These are phyloP conservation scores for Proliferodiscus dingleyae DNA, from an alignment of 2,329 filamentous ascomycete genomes.

Conservation along the genomic window DNA sequence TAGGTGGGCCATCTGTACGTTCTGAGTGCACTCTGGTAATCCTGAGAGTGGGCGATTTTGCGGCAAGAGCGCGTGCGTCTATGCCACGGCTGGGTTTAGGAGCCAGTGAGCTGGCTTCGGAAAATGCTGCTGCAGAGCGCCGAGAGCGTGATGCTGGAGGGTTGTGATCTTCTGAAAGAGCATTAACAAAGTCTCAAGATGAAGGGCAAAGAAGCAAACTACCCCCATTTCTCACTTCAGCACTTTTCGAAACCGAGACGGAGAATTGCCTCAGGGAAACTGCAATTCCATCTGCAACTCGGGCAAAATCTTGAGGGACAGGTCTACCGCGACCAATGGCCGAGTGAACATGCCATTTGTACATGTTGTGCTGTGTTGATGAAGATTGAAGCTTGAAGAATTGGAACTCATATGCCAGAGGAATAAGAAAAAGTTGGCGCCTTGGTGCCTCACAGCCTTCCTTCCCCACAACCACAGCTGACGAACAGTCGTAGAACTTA, in stretches of 20 bases:
- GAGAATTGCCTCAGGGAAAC: constrained; percentile 31
- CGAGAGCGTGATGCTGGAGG: constrained; percentile 14
- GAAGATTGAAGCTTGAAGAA: constrained; percentile 1
- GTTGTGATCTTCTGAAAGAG: background rate
- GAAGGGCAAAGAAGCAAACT: constrained; percentile 6
- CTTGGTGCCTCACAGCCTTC: constrained; percentile 17
- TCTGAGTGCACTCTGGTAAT: background rate
- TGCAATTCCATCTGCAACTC: constrained; percentile 30
- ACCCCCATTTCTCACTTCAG: constrained; percentile 15
- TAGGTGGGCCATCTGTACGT: background rate
- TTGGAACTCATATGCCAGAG: constrained; percentile 2
- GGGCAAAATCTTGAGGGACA: constrained; percentile 22
- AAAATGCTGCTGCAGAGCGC: constrained; percentile 21
- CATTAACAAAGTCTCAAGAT: background rate
- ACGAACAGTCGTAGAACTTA: too few relatives aligned
- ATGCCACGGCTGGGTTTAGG: constrained; percentile 24
- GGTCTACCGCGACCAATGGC: constrained; percentile 29
- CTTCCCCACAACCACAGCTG: background rate
- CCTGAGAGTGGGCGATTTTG: constrained; percentile 22
- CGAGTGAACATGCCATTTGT: constrained; percentile 33
- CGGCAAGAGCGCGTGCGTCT: constrained; percentile 31
- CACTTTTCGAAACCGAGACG: constrained; percentile 22
- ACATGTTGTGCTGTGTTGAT: constrained; percentile 27
- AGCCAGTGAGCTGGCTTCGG: constrained; percentile 26
- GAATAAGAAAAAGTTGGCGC: background rate